Base-by-base conservation (phyloP, 768 basidiomycete genomes). In the Roridomyces roridus region DNA sequence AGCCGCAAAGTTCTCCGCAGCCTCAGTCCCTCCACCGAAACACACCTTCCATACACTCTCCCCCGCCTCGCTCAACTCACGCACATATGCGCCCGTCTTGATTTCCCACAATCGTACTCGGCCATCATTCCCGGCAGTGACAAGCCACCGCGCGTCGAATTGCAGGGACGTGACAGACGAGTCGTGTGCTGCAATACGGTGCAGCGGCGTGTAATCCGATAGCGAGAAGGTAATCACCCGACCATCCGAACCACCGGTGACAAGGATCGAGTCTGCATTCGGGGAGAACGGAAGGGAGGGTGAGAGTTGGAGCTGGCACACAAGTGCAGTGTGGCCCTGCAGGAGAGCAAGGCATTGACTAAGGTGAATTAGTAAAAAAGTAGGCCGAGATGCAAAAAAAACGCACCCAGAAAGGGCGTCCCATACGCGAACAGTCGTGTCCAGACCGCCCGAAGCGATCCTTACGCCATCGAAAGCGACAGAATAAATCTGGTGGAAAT, bases 361-460 rank as follows among this genome's bases (percentile, higher is more conserved):
- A 70, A 28, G 42, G 41, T 26, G 25, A 46, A 52, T 50, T 21
- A 57, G 55, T n/a, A 44, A 26, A 42, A 24, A 37, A 20, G 20
- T 24, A 36, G 43, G 6, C 26, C 18, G 28, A 44, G 24, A 40
- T 25, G 14, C 20, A 39, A 10, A 35, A 28, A 39, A 34, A 17
- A 40, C 87, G 62, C 67, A 95, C 94, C 96, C 96, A 36, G 89
- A 88, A 10, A 80, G 76, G 0, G 92, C 89, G 60, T 90, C 86
- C 96, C 96, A 98, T 0, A 98, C 84, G 4, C 95, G 79, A 4
- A 97, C 91, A 1, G 90, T 93, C n/a, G 93, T 95, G 65, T 98
- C 96, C 60, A 96, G 74, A n/a, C 89, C 89, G 5, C 94, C 96
- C 6, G 92, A 92, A 1, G 88, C 92, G 46, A 96, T 82, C 12